These are phyloP conservation scores for Ceratocystis eucalypticola DNA, from an alignment of 2,329 filamentous ascomycete species.

Conservation along the genomic window DNA sequence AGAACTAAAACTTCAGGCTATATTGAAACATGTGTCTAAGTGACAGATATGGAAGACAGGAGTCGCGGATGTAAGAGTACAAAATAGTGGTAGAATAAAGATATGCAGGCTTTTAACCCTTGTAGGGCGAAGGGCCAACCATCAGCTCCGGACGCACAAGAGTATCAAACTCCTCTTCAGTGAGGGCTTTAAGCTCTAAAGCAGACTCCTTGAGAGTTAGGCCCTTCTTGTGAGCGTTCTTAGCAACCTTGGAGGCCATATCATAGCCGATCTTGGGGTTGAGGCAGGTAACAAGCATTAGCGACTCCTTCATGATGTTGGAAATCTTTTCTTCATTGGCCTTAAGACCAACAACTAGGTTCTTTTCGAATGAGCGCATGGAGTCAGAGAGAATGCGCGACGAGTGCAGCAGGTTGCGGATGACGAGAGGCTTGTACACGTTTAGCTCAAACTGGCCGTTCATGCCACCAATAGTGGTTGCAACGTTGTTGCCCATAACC, in stretches of 20 bases:
- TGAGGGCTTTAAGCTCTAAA: conserved; percentile 81
- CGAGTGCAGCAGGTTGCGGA: conserved; percentile 90
- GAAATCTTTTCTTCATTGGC: conserved; percentile 89
- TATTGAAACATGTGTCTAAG: conserved; percentile 5
- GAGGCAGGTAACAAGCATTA: conserved; percentile 96
- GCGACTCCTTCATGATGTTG: conserved; percentile 85
- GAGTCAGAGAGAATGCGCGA: conserved; percentile 75
- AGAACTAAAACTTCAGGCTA: neutral
- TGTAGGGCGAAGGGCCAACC: conserved; percentile 63
- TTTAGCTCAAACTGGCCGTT: conserved; percentile 98
- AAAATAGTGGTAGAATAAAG: conserved; percentile 7
- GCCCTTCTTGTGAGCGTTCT: conserved; percentile 98
- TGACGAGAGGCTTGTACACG: conserved; percentile 95
- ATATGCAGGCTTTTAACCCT: conserved; percentile 28
- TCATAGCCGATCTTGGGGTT: conserved; percentile 97
- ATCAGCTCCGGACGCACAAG: conserved; percentile 90
- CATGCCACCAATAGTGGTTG: conserved; percentile 85
- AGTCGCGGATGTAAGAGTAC: conserved; percentile 1
- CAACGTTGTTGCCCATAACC: conserved; percentile 94
- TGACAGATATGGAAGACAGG: neutral
- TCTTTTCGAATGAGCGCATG: conserved; percentile 91
- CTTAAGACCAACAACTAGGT: conserved; percentile 74
- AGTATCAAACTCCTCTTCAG: conserved; percentile 76
- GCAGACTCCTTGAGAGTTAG: conserved; percentile 86
- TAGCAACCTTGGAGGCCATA: conserved; percentile 92